Evolutionary conservation across 116 monocot species (phyloP).

Genomic region (Thalassia testudinum): DNA sequence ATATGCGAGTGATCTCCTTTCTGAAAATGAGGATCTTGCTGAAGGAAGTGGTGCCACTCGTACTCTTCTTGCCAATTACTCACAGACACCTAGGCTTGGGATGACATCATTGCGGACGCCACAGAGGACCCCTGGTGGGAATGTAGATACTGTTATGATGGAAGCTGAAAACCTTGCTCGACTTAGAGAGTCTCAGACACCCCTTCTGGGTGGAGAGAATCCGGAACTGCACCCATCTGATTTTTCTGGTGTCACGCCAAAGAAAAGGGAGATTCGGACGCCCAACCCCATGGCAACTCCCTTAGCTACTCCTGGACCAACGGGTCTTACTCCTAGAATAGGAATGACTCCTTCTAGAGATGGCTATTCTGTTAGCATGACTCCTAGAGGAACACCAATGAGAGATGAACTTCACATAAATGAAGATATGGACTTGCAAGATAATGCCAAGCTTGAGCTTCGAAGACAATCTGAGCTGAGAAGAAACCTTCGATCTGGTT

Average conservation of each 20-base stretch:
- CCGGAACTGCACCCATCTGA: slow-evolving; percentile 85
- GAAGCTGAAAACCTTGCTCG: slow-evolving; percentile 97
- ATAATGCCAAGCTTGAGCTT: slow-evolving; percentile 51
- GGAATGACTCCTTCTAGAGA: slow-evolving; percentile 89
- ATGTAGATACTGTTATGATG: slow-evolving; percentile 95
- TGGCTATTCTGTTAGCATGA: slow-evolving; percentile 30
- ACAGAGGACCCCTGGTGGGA: slow-evolving; percentile 80
- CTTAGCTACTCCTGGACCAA: slow-evolving; percentile 46
- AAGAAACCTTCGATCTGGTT: slow-evolving; percentile 51
- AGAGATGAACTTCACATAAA: slow-evolving; percentile 95
- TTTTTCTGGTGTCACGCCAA: slow-evolving; percentile 79
- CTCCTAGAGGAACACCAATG: slow-evolving; percentile 73
- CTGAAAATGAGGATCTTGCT: slow-evolving; percentile 54
- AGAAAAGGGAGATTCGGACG: slow-evolving; percentile 71
- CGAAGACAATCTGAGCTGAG: slow-evolving; percentile 43
- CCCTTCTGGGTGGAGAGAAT: slow-evolving; percentile 80
- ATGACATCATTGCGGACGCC: slow-evolving; percentile 74
- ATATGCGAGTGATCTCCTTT: slow-evolving; percentile 59
- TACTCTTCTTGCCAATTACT: slow-evolving; percentile 81
- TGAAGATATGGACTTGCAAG: slow-evolving; percentile 70
- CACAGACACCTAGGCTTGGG: slow-evolving; percentile 74
- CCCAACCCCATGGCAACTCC: slow-evolving; percentile 89
- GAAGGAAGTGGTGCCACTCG: slow-evolving; percentile 86
- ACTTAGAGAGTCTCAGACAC: slow-evolving; percentile 80
- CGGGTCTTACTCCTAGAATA: slow-evolving; percentile 78